Base-by-base conservation (phyloP, 139 green algal genomes). In the Chlamydomonas sp. region DNA sequence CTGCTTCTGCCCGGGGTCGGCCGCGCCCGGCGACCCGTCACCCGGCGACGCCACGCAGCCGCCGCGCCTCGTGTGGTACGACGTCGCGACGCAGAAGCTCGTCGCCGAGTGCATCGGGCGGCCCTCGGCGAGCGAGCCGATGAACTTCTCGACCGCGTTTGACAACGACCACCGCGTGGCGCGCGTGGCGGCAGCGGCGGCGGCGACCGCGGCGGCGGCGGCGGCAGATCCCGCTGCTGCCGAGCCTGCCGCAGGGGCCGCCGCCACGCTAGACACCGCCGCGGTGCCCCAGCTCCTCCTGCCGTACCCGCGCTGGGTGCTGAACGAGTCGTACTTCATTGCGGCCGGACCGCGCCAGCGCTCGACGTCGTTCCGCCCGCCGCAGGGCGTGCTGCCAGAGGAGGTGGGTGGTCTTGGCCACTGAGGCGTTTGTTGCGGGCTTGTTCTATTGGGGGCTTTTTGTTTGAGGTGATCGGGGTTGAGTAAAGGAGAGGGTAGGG, bases 21-120 rank as follows among this genome's bases (percentile, higher is more conserved):
- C 5, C 6, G 13, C 34, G 33, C 31, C 35, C 62, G 37, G 62
- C 4, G 37, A 37, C 59, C 22, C n/a, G n/a, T n/a, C n/a, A n/a
- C n/a, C n/a, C n/a, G n/a, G n/a, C n/a, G n/a, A n/a, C n/a, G n/a
- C n/a, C n/a, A n/a, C n/a, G n/a, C n/a, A 22, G 20, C 22, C 38
- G n/a, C 71, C 76, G 2, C 66, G 76, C 1, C 37, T 81, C 0
- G 30, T 81, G 10, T 81, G 71, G 71, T 81, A 70, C 50, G 76
- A 82, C 61, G 70, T 82, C 36, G 48, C 70, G 13, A 47, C 29
- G 5, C 62, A 58, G 4, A 69, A 69, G 6, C 34, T 69, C 22
- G 30, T 57, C 5, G 62, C 62, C 30, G 35, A 58, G 62, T 69
- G 35, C 37, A 69, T 57, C 13, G 62, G 60, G 6, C 10, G 34